Conservation (phyloP, 805 yeast species). For the Wickerhamomyces alni region DNA sequence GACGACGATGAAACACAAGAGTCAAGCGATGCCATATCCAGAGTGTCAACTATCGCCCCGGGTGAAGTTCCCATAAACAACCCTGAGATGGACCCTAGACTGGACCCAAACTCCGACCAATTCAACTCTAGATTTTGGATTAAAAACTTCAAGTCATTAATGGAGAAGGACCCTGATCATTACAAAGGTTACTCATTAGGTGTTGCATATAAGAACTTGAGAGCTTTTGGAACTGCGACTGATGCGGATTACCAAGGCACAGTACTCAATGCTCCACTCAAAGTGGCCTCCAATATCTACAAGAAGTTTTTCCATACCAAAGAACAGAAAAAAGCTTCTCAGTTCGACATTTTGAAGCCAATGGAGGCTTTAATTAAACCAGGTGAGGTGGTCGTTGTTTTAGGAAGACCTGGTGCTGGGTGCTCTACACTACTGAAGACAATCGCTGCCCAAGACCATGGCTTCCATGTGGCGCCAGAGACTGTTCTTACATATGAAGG, state of each 20-base stretch:
- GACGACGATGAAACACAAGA: no score
- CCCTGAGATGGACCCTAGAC: slow-evolving; percentile 22
- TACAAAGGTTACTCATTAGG: slow-evolving; percentile 51
- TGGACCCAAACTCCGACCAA: slow-evolving; percentile 51
- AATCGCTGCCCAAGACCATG: slow-evolving; percentile 52
- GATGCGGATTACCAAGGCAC: slow-evolving; percentile 62
- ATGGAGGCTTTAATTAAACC: slow-evolving; percentile 60
- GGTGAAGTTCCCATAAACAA: slow-evolving; percentile 30
- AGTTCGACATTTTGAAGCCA: slow-evolving; percentile 44
- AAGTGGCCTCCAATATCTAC: slow-evolving; percentile 10
- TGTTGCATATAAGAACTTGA: slow-evolving; percentile 46
- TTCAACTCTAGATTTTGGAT: slow-evolving; percentile 58
- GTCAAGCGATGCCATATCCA: no score
- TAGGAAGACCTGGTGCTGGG: slow-evolving; percentile 79
- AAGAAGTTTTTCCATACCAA: slow-evolving; percentile 8
- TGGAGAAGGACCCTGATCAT: slow-evolving; percentile 48
- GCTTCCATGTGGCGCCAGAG: slow-evolving; percentile 43
- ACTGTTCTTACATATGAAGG: slow-evolving; percentile 50
- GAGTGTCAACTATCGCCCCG: slow-evolving; percentile 20
- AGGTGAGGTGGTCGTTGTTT: slow-evolving; percentile 62
- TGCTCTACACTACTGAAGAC: slow-evolving; percentile 64
- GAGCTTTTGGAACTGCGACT: slow-evolving; percentile 52
- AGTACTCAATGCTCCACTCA: slow-evolving; percentile 35
- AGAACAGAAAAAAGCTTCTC: slow-evolving; percentile 17
- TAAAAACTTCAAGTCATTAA: slow-evolving; percentile 44